Conservation (phyloP, 164 flowering plant species). For the Litsea cubeba region DNA sequence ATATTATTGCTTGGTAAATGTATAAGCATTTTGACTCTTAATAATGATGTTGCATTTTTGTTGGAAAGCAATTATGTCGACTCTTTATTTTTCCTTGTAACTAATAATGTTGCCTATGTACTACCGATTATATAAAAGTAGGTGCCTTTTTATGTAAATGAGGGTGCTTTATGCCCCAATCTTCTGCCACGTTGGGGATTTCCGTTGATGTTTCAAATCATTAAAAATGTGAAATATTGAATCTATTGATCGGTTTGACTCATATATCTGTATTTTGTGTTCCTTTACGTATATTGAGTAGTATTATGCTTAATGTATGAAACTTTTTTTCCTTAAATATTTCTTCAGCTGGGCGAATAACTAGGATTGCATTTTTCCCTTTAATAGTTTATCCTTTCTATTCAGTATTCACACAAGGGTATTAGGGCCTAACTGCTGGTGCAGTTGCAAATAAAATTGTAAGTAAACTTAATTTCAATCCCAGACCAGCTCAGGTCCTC, state of each 20-base stretch:
- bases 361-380: too few relatives aligned
- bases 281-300: neutral
- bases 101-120: neutral
- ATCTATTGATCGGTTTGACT: too few relatives aligned
- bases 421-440: too few relatives aligned
- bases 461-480: too few relatives aligned
- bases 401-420: too few relatives aligned
- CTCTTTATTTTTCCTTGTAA: neutral
- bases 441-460: too few relatives aligned
- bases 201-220: neutral
- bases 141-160: neutral
- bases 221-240: neutral
- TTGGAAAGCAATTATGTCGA: too few relatives aligned
- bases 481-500: too few relatives aligned
- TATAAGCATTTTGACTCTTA: neutral
- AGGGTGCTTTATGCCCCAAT: neutral
- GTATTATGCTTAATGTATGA: neutral
- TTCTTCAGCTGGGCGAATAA: too few relatives aligned
- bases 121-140: neutral
- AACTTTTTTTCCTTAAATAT: too few relatives aligned
- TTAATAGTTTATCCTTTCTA: too few relatives aligned
- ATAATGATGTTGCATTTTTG: neutral
- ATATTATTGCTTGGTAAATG: neutral
- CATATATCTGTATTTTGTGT: neutral
- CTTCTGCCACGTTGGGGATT: neutral